These are phyloP conservation scores for Juglanconis juglandina DNA, from an alignment of 2,329 filamentous ascomycete genomes.

Conservation along the genomic window DNA sequence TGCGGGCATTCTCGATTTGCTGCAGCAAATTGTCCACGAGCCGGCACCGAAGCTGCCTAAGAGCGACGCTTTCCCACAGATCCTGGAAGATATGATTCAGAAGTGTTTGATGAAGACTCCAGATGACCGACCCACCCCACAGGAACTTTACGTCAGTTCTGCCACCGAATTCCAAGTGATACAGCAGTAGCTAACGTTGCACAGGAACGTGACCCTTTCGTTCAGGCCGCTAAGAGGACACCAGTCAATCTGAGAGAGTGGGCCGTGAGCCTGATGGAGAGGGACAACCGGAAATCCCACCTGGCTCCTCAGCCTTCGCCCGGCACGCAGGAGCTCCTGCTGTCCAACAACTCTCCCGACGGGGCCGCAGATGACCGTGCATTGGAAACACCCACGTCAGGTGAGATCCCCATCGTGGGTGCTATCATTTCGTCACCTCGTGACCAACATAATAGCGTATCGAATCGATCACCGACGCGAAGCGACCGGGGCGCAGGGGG, in stretches of 20 bases:
- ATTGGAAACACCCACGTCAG: conserved; percentile 63
- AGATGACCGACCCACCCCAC: conserved; percentile 83
- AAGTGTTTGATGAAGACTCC: conserved; percentile 92
- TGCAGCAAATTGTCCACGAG: conserved; percentile 97
- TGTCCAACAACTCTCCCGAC: conserved; percentile 59
- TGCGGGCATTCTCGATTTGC: conserved; percentile 88
- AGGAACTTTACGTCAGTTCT: conserved; percentile 81
- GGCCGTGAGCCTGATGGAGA: conserved; percentile 91
- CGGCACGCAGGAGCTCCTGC: conserved; percentile 71
- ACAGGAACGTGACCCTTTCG: conserved; percentile 87
- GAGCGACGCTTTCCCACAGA: conserved; percentile 93
- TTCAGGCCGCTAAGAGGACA: conserved; percentile 93
- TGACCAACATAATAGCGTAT: conserved; percentile 42
- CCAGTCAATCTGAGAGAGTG: conserved; percentile 91
- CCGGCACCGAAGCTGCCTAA: conserved; percentile 90
- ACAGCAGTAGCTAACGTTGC: background rate
- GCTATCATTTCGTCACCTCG: conserved; percentile 51
- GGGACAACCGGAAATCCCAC: conserved; percentile 93
- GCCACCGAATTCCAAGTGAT: background rate
- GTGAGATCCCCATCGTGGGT: conserved; percentile 66
- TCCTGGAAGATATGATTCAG: conserved; percentile 94
- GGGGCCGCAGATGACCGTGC: conserved; percentile 44
- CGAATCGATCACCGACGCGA: conserved; percentile 51
- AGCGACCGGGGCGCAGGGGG: conserved; percentile 36
- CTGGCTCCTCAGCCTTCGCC: conserved; percentile 77